These are phyloP conservation scores for Coniella vitis DNA, from an alignment of 2,329 filamentous ascomycete species.

Conservation along the genomic window DNA sequence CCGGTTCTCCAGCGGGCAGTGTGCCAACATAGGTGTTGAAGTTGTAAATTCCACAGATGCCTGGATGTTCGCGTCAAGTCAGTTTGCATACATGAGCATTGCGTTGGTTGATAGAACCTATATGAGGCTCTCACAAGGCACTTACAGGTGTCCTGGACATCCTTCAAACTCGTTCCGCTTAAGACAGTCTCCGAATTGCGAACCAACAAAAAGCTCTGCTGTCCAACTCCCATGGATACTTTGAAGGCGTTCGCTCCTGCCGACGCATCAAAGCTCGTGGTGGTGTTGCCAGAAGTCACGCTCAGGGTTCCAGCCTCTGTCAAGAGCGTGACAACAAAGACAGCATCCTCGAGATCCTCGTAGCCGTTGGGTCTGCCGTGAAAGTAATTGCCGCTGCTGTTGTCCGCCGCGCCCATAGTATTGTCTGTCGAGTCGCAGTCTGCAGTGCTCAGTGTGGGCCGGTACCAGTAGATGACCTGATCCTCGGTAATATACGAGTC, in stretches of 20 bases:
- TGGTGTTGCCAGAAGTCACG: slow-evolving; percentile 38
- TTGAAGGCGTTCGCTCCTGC: slow-evolving; percentile 38
- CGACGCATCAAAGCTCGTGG: slow-evolving; percentile 35
- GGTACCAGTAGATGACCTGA: slow-evolving; percentile 50
- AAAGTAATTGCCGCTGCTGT: slow-evolving; percentile 45
- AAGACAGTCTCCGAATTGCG: slow-evolving; percentile 35
- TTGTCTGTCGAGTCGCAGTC: slow-evolving; percentile 47
- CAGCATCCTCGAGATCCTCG: slow-evolving; percentile 40
- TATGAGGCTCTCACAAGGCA: background rate
- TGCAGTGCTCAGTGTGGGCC: slow-evolving; percentile 37
- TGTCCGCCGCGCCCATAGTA: slow-evolving; percentile 37
- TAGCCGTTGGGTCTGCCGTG: slow-evolving; percentile 43
- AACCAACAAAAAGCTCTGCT: slow-evolving; percentile 39
- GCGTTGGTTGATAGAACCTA: no score
- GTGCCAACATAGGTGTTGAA: slow-evolving; percentile 51
- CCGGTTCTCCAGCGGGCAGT: slow-evolving; percentile 32
- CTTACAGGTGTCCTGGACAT: slow-evolving; percentile 39
- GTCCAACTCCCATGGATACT: slow-evolving; percentile 40
- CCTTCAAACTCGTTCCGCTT: slow-evolving; percentile 39
- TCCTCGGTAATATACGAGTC: slow-evolving; percentile 36
- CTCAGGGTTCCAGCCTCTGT: slow-evolving; percentile 36
- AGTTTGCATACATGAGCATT: no score
- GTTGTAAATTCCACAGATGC: slow-evolving; percentile 46
- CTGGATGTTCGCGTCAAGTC: background rate
- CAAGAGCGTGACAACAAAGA: slow-evolving; percentile 47